A percentile compares a stretch with the other conserved stretches of the same genome.
Conservation (phyloP, 306 rosid species). For the Astragalus glycyphyllos region DNA sequence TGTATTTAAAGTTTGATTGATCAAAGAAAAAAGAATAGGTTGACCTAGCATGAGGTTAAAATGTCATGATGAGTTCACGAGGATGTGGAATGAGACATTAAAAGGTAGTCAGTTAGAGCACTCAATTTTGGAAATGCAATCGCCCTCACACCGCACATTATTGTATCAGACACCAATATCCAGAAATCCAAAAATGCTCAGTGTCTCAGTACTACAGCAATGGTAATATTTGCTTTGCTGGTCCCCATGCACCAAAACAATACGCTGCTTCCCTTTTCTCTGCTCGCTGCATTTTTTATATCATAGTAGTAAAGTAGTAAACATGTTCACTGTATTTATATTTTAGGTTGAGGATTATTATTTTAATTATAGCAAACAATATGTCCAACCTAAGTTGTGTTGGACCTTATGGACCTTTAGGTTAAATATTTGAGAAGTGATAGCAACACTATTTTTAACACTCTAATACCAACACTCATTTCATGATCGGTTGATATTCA, state of each 20-base stretch:
- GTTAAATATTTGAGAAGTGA: too few species aligned
- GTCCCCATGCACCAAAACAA: conserved; percentile 38
- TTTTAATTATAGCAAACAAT: not conserved
- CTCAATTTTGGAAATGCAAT: conserved; percentile 52
- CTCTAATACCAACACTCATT: too few species aligned
- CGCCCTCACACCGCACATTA: conserved; percentile 12
- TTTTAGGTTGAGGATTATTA: not conserved
- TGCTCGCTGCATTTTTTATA: not conserved
- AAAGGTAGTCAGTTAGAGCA: conserved; percentile 50
- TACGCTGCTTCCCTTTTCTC: not conserved
- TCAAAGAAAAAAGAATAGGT: conserved; percentile 7
- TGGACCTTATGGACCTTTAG: too few species aligned
- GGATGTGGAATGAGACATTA: conserved; percentile 48
- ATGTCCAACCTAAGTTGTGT: too few species aligned
- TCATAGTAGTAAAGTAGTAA: not conserved
- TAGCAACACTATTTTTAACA: too few species aligned
- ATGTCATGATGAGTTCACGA: conserved; percentile 68
- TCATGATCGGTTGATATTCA: too few species aligned
- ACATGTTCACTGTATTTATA: not conserved
- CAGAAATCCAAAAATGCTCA: conserved; percentile 46
- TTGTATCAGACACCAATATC: too few species aligned
- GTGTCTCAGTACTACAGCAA: conserved; percentile 42
- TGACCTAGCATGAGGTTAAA: conserved; percentile 51
- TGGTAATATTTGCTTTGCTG: conserved; percentile 43
- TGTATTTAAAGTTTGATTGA: too few species aligned